A percentile compares a stretch with the other conserved stretches of the same genome.
These are phyloP conservation scores for Avena atlantica DNA, from an alignment of 176 grass and related monocot species.

Conservation along the genomic window DNA sequence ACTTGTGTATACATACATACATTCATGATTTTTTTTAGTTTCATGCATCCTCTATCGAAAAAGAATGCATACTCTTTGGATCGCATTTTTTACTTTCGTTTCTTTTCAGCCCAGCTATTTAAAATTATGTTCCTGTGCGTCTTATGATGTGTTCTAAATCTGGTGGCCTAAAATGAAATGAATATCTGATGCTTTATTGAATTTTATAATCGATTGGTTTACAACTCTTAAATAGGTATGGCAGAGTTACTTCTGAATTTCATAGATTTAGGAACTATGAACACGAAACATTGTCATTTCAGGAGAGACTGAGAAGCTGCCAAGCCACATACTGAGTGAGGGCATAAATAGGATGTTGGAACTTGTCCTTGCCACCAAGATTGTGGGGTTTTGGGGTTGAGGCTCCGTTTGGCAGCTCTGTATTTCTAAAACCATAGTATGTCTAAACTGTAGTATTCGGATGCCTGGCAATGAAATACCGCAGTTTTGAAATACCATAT, in stretches of 20 bases:
- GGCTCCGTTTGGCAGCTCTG: too few species aligned
- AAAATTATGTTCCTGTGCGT: not conserved
- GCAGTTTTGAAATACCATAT: too few species aligned
- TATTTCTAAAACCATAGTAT: too few species aligned
- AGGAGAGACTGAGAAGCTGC: not conserved
- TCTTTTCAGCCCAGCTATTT: not conserved
- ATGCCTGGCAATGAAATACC: too few species aligned
- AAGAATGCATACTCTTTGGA: not conserved
- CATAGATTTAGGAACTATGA: not conserved
- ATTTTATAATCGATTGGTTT: not conserved
- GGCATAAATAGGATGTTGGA: not conserved
- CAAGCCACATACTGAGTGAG: not conserved
- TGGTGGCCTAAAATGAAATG: not conserved
- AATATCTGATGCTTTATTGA: not conserved
- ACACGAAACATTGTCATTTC: not conserved
- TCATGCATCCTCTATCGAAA: too few species aligned
- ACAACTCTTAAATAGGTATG: not conserved
- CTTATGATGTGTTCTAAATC: not conserved
- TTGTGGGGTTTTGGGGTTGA: not conserved
- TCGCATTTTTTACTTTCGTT: not conserved
- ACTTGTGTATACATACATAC: not conserved
- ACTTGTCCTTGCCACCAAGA: conserved; percentile 19
- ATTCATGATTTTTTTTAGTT: too few species aligned
- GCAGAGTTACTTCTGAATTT: not conserved
- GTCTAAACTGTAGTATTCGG: too few species aligned